Evolutionary conservation across 1,139 yeast species (phyloP).

Genomic region (Yamadazyma dendronema): DNA sequence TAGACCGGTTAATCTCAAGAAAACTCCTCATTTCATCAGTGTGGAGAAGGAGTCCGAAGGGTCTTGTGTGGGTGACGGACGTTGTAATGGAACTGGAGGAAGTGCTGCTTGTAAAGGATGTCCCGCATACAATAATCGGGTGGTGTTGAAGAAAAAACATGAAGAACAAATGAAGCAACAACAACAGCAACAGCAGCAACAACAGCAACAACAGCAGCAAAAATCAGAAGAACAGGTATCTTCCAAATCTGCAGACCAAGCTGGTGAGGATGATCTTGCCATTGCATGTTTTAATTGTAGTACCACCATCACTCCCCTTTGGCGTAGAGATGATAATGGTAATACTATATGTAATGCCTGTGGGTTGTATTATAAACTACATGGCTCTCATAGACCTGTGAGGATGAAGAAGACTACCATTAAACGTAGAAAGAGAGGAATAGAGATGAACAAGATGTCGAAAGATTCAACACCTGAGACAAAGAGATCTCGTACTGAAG

Average conservation of each 20-base stretch:
- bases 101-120: constrained; percentile 77
- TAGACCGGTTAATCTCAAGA: constrained; percentile 59
- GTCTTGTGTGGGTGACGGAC: constrained; percentile 78
- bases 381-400: constrained; percentile 77
- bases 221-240: constrained; percentile 1
- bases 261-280: constrained; percentile 42
- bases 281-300: constrained; percentile 81
- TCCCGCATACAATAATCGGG: constrained; percentile 76
- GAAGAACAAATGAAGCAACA: constrained; percentile 12
- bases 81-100: constrained; percentile 88
- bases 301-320: constrained; percentile 80
- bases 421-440: constrained; percentile 65
- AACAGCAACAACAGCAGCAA: constrained; percentile 12
- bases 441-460: constrained; percentile 9
- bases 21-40: constrained; percentile 60
- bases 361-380: constrained; percentile 75
- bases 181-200: too few species aligned
- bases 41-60: constrained; percentile 48
- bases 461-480: constrained; percentile 7
- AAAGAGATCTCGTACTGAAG: not conserved
- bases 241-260: not conserved
- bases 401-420: constrained; percentile 71
- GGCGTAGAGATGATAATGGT: constrained; percentile 83
- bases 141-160: constrained; percentile 32
- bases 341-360: constrained; percentile 87